Conservation (phyloP, 2,329 filamentous ascomycete genomes). For the Sarocladium brachiariae region DNA sequence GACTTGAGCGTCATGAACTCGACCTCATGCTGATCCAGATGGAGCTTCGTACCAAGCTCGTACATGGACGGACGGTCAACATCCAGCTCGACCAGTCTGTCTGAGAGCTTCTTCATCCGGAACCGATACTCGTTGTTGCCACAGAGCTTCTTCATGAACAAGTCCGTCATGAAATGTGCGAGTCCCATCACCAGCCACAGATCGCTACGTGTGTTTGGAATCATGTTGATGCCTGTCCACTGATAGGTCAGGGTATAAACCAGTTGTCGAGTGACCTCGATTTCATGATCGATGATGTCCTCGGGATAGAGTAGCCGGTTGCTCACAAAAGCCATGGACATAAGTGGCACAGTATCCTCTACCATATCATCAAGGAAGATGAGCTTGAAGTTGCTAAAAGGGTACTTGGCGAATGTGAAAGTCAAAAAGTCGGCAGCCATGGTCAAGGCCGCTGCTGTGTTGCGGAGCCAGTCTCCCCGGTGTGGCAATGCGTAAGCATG, state of each 20-base stretch:
- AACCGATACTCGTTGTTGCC: conserved; percentile 94
- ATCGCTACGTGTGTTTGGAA: conserved; percentile 73
- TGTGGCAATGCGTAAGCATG: conserved; percentile 88
- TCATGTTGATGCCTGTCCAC: conserved; percentile 90
- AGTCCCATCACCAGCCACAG: conserved; percentile 86
- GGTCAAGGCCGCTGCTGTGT: conserved; percentile 79
- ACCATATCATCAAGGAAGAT: conserved; percentile 90
- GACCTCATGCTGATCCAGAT: conserved; percentile 75
- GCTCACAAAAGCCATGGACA: conserved; percentile 82
- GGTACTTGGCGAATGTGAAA: conserved; percentile 81
- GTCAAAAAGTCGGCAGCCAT: conserved; percentile 88
- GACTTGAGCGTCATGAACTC: conserved; percentile 91
- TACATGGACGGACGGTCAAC: conserved; percentile 74
- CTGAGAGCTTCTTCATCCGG: conserved; percentile 76
- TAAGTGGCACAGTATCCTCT: conserved; percentile 67
- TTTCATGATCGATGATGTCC: conserved; percentile 77
- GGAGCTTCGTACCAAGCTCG: conserved; percentile 69
- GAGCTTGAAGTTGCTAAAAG: conserved; percentile 85
- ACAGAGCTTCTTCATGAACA: conserved; percentile 83
- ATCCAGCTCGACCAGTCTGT: conserved; percentile 76
- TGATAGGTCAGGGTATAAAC: conserved; percentile 83
- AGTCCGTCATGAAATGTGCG: conserved; percentile 90
- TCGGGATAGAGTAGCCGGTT: conserved; percentile 78
- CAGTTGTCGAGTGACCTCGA: conserved; percentile 72
- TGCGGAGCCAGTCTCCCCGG: conserved; percentile 72